Evolutionary conservation across 1,139 yeast species (phyloP), one percentile per base, ranked within the genome.

Genomic region (Arxiozyma slooffiae): DNA sequence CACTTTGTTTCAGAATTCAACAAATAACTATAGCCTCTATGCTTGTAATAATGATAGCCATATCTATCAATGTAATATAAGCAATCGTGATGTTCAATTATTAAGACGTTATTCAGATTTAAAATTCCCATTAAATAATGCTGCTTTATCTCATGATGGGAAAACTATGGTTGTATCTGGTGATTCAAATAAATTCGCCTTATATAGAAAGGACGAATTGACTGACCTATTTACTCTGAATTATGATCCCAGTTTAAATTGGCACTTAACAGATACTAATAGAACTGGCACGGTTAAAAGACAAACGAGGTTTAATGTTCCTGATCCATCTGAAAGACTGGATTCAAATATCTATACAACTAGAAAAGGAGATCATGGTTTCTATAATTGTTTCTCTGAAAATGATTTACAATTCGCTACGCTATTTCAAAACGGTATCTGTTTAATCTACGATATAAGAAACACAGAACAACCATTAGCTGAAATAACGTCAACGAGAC

Each of bases 401-500:
- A 80, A 84, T 48, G 95, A 92, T 20, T 60, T 76, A 52, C 75
- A 81, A 58, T 85, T 89, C 66, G 82, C 95, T 1, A 80, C 87
- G 0, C 82, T 90, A 23, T 88, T 87, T 64, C 96, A 89, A 67
- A 89, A 85, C 62, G 97, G 97, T 7, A 71, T 80, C 37, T 83
- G 94, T 55, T 71, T 82, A 55, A 69, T 89, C 21, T 89, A 82
- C 64, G 97, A 89, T 66, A 66, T 85, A 21, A 71, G 97, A 57
- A 82, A 82, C 54, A 62, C 79, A 50, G 60, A 64, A 2, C 53
- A 64, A 1, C 85, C 87, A 1, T 54, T 84, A 21, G 74, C 75
- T 49, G 76, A 75, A 53, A 72, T 84, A 44, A 70, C 71, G 49
- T 81, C 88, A 7, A 81, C 92, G 0, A 71, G 90, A 55, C 71